Percentiles rank a stretch among this genome's conserved stretches.
Conservation (phyloP, 83 land plant species). For the Picea abies region DNA sequence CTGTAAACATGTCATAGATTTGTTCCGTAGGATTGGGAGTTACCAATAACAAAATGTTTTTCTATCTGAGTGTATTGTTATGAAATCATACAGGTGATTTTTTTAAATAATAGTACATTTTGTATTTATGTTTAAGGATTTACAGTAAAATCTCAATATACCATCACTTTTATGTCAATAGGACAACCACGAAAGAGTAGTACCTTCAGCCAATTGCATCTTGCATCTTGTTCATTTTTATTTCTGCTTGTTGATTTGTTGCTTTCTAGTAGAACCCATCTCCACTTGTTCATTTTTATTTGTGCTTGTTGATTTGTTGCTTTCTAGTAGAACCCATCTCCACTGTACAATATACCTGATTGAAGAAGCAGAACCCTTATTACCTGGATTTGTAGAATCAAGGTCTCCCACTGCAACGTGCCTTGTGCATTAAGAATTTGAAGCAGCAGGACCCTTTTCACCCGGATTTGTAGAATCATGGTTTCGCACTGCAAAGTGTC, state of each 20-base stretch:
- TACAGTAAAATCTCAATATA: too few relatives aligned
- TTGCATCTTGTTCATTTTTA: too few relatives aligned
- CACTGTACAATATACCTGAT: background rate
- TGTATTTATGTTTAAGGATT: too few relatives aligned
- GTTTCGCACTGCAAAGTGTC: background rate
- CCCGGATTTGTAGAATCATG: background rate
- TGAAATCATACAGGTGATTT: too few relatives aligned
- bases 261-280: background rate
- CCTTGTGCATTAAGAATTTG: background rate
- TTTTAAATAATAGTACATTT: too few relatives aligned
- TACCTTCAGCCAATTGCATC: too few relatives aligned
- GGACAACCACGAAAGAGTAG: too few relatives aligned
- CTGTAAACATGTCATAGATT: too few relatives aligned
- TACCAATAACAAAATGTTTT: too few relatives aligned
- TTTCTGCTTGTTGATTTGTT: background rate
- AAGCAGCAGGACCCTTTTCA: background rate
- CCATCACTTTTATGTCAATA: too few relatives aligned
- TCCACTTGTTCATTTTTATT: background rate
- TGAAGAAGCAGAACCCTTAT: background rate
- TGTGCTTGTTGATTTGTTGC: background rate
- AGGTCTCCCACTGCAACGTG: background rate
- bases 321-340: background rate
- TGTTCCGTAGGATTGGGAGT: too few relatives aligned
- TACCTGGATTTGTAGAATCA: background rate
- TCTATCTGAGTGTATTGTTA: too few relatives aligned